Evolutionary conservation across 2,329 filamentous ascomycete genomes (phyloP), one percentile per base, ranked within the genome.

Genomic region (Hortaea werneckii): DNA sequence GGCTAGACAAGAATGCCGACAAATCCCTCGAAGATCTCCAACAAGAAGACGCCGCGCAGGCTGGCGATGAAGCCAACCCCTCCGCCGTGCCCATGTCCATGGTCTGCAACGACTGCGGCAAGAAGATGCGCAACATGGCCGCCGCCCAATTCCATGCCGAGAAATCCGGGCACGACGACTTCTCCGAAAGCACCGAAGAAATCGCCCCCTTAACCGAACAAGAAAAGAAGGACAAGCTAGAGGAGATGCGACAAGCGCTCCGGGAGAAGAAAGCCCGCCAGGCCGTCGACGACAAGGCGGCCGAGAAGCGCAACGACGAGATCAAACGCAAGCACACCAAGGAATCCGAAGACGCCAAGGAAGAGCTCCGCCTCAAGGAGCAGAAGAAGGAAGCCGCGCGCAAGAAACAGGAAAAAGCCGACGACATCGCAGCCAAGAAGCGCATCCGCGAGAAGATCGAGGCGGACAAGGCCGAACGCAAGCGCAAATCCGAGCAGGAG

Each of bases 371-470:
- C 58, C 83, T 82, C 59, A 92, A 94, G 65, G 86, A 96, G 69
- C 87, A 87, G 63, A 79, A 95, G 63, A 95, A 95, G 67, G 87
- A 95, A 57, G 89, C 87, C 0, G 82, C 82, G 43, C 79, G 80
- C 58, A 95, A 95, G 73, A 82, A 83, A 45, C 79, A 83, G 59
- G 92, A 98, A 71, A 95, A 95, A 72, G 71, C 78, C 37, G 87
- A 84, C 11, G 92, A 96, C 44, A 66, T 83, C 6, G 87, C 87
- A 38, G 90, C 87, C 8, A 92, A 90, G 73, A 86, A 83, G 67
- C 80, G 85, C 32, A 90, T 95, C 65, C 83, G 88, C 68, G 89
- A 87, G 46, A 89, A 89, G 75, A 95, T 98, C 53, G 89, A 92
- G 56, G 89, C 85, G 10, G 89, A 96, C 70, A 95, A 94, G 73